Evolutionary conservation across 495 filamentous ascomycete species (phyloP), one percentile per base, ranked within the genome.

Genomic region (Hyaloscypha bicolor): DNA sequence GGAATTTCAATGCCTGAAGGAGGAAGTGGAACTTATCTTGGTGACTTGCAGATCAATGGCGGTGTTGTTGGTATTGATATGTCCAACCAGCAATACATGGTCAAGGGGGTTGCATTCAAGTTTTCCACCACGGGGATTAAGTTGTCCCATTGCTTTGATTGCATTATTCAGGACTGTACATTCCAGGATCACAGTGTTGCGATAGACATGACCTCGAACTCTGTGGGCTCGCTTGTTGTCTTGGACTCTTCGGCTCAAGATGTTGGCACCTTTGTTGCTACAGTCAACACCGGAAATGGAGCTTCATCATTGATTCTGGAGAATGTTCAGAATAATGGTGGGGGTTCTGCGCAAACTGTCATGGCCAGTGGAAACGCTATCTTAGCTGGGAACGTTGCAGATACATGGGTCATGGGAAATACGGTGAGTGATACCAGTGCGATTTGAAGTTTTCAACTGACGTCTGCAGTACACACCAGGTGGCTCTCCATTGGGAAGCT

Each of bases 1-100:
- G 84, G 82, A 9, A 78, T 86, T 29, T 70, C 21, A 11, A 52
- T 63, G 31, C 19, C 19, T 37, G 19, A 21, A 59, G 56, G 30
- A 25, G 21, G 30, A 29, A 56, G 21, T 30, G 21, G 22, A 25
- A 25, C 30, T 30, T 32, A 56, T n/a, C 30, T 56, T 56, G 53
- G 21, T 56, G 53, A 25, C 19, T 3, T 56, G 9, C 30, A 56
- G 19, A 59, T 59, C 19, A 32, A 59, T 37, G 32, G 25, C 11
- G 29, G 56, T 37, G 56, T 29, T 59, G 32, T 33, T 32, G 56
- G 56, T 9, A 59, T 59, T 59, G 56, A 59, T 16, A 48, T 48
- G 42, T 48, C 42, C 11, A 48, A 32, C 56, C 56, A 59, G 31
- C 56, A 59, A 59, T 35, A 59, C 25, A 29, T 29, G 56, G 8